Base-by-base conservation (phyloP, 176 grass and related monocot genomes). In the Carex cristatella region DNA sequence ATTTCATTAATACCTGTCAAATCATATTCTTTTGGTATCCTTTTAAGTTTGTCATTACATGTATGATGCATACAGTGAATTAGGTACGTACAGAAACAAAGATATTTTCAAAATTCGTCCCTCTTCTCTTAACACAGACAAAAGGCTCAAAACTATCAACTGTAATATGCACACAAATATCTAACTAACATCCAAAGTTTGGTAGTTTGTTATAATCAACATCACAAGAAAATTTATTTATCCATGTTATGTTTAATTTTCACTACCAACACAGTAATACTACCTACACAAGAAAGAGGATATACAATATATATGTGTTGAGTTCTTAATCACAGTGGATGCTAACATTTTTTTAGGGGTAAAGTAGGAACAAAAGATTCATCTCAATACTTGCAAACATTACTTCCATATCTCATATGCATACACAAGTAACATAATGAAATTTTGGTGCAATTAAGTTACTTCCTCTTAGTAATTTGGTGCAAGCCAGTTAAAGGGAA, bases 1-100 rank as follows among this genome's bases (percentile, higher is more conserved):
- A 81, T 63, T 32, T 4, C 59, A 81, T 81, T 51, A 28, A 0
- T 14, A 15, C 46, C 10, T 19, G 46, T 54, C 48, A 54, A 54
- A 54, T 76, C 46, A 76, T 75, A 30, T 75, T 4, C 18, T 28
- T 57, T 74, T 69, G 67, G 15, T 9, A 31, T 4, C 27, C 23
- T 44, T 64, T 44, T 64, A 46, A 57, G 10, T 81, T 65, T 81
- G 79, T 81, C 79, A 62, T 81, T 23, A 8, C 79, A 81, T 81
- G 59, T 28, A 23, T 75, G 10, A 57, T 77, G 48, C 19, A 78
- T 72, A 46, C 2, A 72, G 38, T 72, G 38, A 48, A 72, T 23
- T 23, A 23, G 23, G 23, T 23, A 23, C 0, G 8, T 19, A 49
- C 18, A 44, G 31, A 72, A 72, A 46, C 40, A 2, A 72, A 72